Evolutionary conservation across 2,329 filamentous ascomycete species (phyloP), one percentile per base, ranked within the genome.

Genomic region (Cadophora gregata): DNA sequence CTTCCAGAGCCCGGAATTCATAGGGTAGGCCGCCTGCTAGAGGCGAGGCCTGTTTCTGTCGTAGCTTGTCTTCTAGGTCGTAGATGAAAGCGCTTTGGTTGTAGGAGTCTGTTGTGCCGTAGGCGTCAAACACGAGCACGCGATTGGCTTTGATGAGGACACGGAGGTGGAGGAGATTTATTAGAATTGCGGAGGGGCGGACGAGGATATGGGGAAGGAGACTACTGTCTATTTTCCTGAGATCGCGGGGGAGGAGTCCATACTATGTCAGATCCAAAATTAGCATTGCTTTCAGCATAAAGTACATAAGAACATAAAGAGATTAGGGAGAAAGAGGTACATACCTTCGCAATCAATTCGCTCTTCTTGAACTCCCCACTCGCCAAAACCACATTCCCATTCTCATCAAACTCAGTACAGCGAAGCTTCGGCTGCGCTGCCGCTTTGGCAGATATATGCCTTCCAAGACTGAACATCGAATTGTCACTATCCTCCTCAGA

Each of bases 41-140:
- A n/a, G 82, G 80, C 0, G 85, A 82, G 1, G 82, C 77, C 67
- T 88, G 85, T 78, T 93, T 95, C 76, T 97, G 93, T 70, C 93
- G 90, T 53, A 99, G 83, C 77, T 97, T 97, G 14, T 93, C 93
- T 78, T 98, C 93, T 24, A 99, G 82, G 76, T 98, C 96, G 80
- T 98, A 97, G 88, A 99, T 97, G 81, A 99, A 99, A 16, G 96
- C 88, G 4, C 93, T 97, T 78, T 98, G 96, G 36, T 95, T 93
- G 75, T 97, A 97, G 0, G 93, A 96, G 73, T 96, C 93, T 67
- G 93, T 94, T 48, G 93, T 96, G 33, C 96, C 96, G 79, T 97
- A 98, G 16, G 96, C 93, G 75, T 98, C 96, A 77, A 99, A 98
- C 5, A 99, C 90, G 27, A 99, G 87, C 7, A 99, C 93, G 27